These are phyloP conservation scores for Mortierella sp. DNA, from an alignment of 371 early-diverging fungal genomes.

Conservation along the genomic window DNA sequence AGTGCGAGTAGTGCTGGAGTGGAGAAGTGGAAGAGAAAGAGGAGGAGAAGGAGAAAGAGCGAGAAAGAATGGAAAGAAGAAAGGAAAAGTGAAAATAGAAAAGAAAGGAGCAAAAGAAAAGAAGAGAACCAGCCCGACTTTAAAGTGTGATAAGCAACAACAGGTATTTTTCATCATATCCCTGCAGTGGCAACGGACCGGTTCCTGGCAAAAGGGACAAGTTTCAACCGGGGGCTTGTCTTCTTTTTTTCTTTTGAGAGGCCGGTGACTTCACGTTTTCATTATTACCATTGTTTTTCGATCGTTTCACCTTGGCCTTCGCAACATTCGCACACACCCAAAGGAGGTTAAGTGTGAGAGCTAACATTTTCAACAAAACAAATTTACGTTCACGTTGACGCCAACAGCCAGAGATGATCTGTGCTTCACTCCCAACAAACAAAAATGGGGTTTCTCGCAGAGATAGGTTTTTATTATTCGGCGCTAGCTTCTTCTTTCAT, in stretches of 20 bases:
- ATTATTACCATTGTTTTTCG: no score
- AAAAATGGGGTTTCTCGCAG: neutral
- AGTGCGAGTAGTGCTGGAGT: neutral
- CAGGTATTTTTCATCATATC: no score
- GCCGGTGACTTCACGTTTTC: no score
- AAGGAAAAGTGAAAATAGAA: no score
- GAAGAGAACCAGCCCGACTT: no score
- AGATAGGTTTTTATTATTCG: constrained; percentile 18
- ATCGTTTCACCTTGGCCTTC: no score
- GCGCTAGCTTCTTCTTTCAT: neutral
- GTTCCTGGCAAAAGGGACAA: constrained; percentile 25
- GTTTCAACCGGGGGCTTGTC: constrained; percentile 18
- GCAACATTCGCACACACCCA: no score
- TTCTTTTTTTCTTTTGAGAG: neutral
- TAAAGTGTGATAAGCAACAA: no score
- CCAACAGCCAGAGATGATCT: neutral
- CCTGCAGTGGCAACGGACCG: neutral
- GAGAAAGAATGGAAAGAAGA: neutral
- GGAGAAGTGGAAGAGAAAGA: neutral
- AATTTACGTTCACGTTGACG: neutral
- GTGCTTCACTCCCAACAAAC: neutral
- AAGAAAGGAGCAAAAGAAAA: neutral
- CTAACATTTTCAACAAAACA: no score
- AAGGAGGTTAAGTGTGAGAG: no score
- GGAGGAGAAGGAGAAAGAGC: neutral